Conservation (phyloP, 257 asterid genomes). For the Plantago ovata region DNA sequence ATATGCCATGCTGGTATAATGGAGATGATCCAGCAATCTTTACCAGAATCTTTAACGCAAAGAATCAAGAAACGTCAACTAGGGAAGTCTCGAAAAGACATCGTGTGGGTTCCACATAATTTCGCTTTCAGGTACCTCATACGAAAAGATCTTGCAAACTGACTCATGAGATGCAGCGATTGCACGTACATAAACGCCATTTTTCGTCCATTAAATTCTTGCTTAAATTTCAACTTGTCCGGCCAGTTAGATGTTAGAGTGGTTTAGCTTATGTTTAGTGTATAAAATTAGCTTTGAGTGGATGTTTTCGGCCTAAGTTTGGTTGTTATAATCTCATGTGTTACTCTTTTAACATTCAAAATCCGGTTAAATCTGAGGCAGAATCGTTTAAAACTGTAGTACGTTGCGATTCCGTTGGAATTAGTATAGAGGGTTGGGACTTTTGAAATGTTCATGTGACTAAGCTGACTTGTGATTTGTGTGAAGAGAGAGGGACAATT, state of each 20-base stretch:
- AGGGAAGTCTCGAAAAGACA: slow-evolving; percentile 40
- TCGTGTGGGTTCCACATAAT: slow-evolving; percentile 55
- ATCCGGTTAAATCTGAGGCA: too few species aligned
- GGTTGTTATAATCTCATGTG: too few species aligned
- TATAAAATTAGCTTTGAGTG: slow-evolving; percentile 1
- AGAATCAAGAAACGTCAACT: slow-evolving; percentile 41
- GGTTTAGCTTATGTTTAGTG: slow-evolving; percentile 8
- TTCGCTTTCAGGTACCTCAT: slow-evolving; percentile 55
- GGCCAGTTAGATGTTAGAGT: background rate
- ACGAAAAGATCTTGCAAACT: slow-evolving; percentile 36
- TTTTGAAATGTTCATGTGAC: too few species aligned
- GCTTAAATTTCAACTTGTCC: background rate
- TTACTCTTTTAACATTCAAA: too few species aligned
- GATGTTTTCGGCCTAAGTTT: background rate
- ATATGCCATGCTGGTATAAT: slow-evolving; percentile 40
- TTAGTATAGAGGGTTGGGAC: too few species aligned
- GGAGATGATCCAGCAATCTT: slow-evolving; percentile 45
- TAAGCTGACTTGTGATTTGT: too few species aligned
- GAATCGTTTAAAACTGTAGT: too few species aligned
- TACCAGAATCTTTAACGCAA: slow-evolving; percentile 46
- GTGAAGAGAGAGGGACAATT: too few species aligned
- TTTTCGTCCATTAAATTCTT: background rate
- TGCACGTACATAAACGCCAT: too few species aligned
- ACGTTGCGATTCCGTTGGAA: too few species aligned
- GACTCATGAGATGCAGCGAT: background rate